Percentiles rank a stretch among this genome's conserved stretches.
Evolutionary conservation across 176 grass and related monocot genomes (phyloP).

Genomic region (Aegilops sharonensis): DNA sequence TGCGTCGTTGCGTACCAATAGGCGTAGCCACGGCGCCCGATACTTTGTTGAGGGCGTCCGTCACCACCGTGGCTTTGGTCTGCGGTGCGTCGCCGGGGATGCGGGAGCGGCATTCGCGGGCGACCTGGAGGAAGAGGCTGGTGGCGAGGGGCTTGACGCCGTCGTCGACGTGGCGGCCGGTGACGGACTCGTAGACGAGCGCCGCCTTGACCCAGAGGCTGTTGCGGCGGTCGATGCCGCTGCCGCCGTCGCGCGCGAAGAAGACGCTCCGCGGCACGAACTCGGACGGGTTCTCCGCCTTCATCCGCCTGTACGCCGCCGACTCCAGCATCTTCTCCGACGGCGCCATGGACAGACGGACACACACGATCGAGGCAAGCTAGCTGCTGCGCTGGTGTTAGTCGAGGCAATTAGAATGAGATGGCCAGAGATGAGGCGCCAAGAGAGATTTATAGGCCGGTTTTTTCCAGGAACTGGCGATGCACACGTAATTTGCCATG

Average conservation of each 20-base stretch:
- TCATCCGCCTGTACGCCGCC: conserved; percentile 25
- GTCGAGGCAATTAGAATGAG: neutral
- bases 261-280: conserved; percentile 33
- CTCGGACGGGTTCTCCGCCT: conserved; percentile 19
- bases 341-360: neutral
- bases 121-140: conserved; percentile 21
- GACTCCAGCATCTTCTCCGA: neutral
- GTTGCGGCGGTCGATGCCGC: conserved; percentile 29
- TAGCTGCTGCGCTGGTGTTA: neutral
- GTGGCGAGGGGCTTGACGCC: neutral
- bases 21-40: neutral
- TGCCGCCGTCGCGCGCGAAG: neutral
- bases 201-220: conserved; percentile 55
- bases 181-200: conserved; percentile 44
- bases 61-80: too few species aligned
- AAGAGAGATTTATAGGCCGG: conserved; percentile 27
- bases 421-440: neutral
- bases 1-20: neutral
- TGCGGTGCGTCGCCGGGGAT: neutral
- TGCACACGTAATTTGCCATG: neutral
- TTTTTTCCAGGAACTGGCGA: neutral
- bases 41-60: neutral
- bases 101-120: neutral
- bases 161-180: conserved; percentile 1
- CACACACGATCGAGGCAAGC: neutral